Evolutionary conservation across 257 asterid species (phyloP).

Genomic region (Mitragyna speciosa): DNA sequence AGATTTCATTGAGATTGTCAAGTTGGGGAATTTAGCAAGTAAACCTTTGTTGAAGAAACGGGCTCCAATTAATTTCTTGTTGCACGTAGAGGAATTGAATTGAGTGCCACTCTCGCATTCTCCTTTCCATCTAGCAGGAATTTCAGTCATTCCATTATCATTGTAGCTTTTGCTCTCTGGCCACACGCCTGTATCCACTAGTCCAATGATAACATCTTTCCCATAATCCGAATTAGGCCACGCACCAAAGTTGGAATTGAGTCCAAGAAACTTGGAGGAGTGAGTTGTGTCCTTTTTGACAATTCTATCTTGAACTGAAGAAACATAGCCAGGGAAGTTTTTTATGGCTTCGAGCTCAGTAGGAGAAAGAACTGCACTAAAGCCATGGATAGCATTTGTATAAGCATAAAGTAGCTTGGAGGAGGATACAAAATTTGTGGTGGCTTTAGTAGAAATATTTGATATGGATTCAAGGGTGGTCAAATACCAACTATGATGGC

Average conservation of each 20-base stretch:
- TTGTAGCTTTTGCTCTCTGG: conserved; percentile 67
- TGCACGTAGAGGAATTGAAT: conserved; percentile 59
- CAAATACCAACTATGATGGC: conserved; percentile 59
- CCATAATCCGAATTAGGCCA: conserved; percentile 65
- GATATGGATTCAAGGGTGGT: conserved; percentile 48
- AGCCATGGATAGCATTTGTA: conserved; percentile 57
- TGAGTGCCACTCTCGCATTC: conserved; percentile 57
- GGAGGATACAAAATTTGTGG: conserved; percentile 17
- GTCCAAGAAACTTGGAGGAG: conserved; percentile 62
- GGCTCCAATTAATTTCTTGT: conserved; percentile 75
- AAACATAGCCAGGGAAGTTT: conserved; percentile 46
- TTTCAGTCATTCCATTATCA: conserved; percentile 47
- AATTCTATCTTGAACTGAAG: conserved; percentile 43
- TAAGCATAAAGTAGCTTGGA: conserved; percentile 59
- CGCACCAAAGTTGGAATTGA: conserved; percentile 41
- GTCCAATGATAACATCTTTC: conserved; percentile 54
- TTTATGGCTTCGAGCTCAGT: conserved; percentile 43
- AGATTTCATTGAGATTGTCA: conserved; percentile 58
- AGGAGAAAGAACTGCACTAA: conserved; percentile 59
- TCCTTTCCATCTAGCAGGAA: conserved; percentile 69
- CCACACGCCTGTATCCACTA: conserved; percentile 75
- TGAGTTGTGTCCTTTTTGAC: conserved; percentile 64
- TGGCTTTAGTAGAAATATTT: not conserved
- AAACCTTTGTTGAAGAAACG: conserved; percentile 62
- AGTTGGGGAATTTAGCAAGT: conserved; percentile 46